A percentile compares a stretch with the other conserved stretches of the same genome.
Evolutionary conservation across 75 land plant genomes (phyloP).

Genomic region (Isoetes taiwanensis): DNA sequence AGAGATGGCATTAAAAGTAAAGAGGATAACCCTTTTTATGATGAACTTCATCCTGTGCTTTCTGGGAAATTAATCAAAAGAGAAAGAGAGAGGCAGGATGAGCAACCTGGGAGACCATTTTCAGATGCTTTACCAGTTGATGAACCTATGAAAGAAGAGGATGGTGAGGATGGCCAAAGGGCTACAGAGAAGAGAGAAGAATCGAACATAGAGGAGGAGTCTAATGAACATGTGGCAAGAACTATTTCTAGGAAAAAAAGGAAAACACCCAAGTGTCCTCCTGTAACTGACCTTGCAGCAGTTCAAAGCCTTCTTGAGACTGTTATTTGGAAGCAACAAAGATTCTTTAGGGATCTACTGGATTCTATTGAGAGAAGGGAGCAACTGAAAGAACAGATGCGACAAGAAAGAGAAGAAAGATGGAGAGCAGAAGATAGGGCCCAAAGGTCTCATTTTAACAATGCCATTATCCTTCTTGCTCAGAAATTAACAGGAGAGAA

Average conservation of each 20-base stretch:
- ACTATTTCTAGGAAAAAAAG: slow-evolving; percentile 11
- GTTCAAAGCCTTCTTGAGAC: slow-evolving; percentile 32
- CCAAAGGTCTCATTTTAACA: slow-evolving; percentile 26
- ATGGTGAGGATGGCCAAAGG: too few species aligned
- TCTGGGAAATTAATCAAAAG: slow-evolving; percentile 21
- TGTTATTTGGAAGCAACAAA: slow-evolving; percentile 20
- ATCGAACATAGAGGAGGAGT: slow-evolving; percentile 8
- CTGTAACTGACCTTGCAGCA: slow-evolving; percentile 29
- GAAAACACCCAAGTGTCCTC: slow-evolving; percentile 1
- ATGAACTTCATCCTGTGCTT: slow-evolving; percentile 29
- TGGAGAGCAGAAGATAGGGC: slow-evolving; percentile 43
- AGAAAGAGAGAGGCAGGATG: slow-evolving; percentile 13
- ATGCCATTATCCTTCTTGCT: slow-evolving; percentile 34
- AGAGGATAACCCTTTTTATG: slow-evolving; percentile 32
- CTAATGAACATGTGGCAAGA: neutral
- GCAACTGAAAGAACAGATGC: slow-evolving; percentile 27
- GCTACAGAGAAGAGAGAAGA: too few species aligned
- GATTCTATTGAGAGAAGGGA: slow-evolving; percentile 34
- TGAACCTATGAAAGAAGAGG: too few species aligned
- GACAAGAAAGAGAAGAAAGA: slow-evolving; percentile 37
- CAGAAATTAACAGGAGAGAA: slow-evolving; percentile 30
- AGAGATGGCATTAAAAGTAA: slow-evolving; percentile 28
- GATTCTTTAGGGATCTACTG: slow-evolving; percentile 18
- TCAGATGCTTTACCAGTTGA: too few species aligned
- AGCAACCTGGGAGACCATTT: neutral